Evolutionary conservation across 2,329 filamentous ascomycete species (phyloP).

Genomic region (Coniochaeta hoffmannii): DNA sequence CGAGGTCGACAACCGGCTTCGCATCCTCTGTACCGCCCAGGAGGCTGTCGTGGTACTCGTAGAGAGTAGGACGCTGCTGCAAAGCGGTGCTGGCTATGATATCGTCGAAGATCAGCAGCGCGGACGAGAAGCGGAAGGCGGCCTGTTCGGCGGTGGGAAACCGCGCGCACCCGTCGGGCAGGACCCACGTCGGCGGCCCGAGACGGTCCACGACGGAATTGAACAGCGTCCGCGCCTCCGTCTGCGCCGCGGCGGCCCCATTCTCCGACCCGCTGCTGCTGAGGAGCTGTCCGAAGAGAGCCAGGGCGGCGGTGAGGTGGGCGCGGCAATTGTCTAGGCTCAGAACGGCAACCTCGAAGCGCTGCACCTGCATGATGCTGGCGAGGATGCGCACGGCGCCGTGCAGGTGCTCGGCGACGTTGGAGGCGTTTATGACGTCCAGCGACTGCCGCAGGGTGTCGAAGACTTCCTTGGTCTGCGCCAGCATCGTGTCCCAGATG

Average conservation of each 20-base stretch:
- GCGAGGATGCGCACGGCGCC: conserved; percentile 25
- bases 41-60: conserved; percentile 20
- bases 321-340: conserved; percentile 32
- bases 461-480: conserved; percentile 22
- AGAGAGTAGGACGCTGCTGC: conserved; percentile 24
- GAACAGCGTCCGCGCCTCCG: conserved; percentile 13
- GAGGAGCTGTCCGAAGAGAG: conserved; percentile 27
- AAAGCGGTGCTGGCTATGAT: conserved; percentile 26
- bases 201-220: conserved; percentile 8
- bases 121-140: conserved; percentile 23
- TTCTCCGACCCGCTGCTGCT: conserved; percentile 16
- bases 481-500: conserved; percentile 15
- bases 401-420: conserved; percentile 15
- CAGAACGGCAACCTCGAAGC: conserved; percentile 27
- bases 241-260: conserved; percentile 14
- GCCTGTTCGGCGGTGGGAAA: conserved; percentile 24
- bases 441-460: conserved; percentile 19
- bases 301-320: conserved; percentile 34
- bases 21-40: conserved; percentile 11
- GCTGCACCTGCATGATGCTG: conserved; percentile 33
- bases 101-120: conserved; percentile 27
- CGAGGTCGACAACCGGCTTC: conserved; percentile 33
- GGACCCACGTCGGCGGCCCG: conserved; percentile 1
- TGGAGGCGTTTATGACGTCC: conserved; percentile 17
- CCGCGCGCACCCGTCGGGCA: conserved; percentile 8